Percentiles rank a stretch among this genome's conserved stretches.
Evolutionary conservation across 2,329 filamentous ascomycete genomes (phyloP).

Genomic region (Neoscytalidium dimidiatum): DNA sequence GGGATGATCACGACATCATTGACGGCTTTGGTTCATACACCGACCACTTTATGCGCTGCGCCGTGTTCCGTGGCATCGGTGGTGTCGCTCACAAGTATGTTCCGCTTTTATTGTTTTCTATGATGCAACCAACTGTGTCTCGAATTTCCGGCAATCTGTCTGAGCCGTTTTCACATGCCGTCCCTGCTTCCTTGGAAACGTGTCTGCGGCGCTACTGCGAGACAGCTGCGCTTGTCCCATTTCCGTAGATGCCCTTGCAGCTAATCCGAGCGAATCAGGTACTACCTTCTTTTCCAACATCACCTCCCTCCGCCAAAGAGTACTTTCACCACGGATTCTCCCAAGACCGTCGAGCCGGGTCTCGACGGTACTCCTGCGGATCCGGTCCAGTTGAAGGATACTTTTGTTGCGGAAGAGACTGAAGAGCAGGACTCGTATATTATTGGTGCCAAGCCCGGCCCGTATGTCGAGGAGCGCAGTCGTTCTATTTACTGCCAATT

Average conservation of each 20-base stretch:
- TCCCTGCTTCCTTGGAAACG: neutral
- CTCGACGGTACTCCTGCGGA: slow-evolving; percentile 60
- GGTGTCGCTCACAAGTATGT: slow-evolving; percentile 52
- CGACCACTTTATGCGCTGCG: slow-evolving; percentile 66
- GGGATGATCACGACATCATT: slow-evolving; percentile 68
- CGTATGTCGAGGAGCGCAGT: slow-evolving; percentile 64
- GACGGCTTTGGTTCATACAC: slow-evolving; percentile 68
- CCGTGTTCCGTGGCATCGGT: slow-evolving; percentile 66
- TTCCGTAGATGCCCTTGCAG: neutral
- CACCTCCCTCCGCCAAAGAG: slow-evolving; percentile 82
- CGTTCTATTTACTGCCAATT: slow-evolving; percentile 65
- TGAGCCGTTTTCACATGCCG: neutral
- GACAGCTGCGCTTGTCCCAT: neutral
- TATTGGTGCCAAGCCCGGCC: slow-evolving; percentile 70
- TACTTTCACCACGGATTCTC: slow-evolving; percentile 78
- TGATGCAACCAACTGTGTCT: neutral
- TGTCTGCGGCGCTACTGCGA: neutral
- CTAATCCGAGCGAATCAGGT: slow-evolving; percentile 40
- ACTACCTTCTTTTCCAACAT: slow-evolving; percentile 69
- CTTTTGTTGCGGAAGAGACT: slow-evolving; percentile 66
- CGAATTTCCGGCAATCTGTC: neutral
- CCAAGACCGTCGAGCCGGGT: slow-evolving; percentile 51
- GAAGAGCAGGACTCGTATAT: slow-evolving; percentile 74
- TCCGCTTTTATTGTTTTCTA: neutral
- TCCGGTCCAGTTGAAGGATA: slow-evolving; percentile 70